Evolutionary conservation across 345 rosid genomes (phyloP), one percentile per base, ranked within the genome.

Genomic region (Aegle marmelos): DNA sequence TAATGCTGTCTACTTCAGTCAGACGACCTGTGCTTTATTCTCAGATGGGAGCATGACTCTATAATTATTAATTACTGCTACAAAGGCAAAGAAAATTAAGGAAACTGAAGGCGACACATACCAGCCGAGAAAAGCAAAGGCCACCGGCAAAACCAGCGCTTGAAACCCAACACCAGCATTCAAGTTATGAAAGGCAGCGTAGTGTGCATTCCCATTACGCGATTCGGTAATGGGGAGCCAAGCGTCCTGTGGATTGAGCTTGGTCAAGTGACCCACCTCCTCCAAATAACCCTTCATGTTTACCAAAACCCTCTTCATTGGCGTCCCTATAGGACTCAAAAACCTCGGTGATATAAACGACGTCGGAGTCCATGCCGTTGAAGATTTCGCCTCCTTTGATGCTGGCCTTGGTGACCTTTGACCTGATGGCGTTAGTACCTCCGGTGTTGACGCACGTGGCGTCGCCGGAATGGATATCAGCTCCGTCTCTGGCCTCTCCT

Each of bases 221-320:
- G 99, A 95, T 83, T 95, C 98, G 0, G 99, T 95, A 68, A 95
- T 95, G 19, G 98, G 99, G 64, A 95, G 97, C 99, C 98, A 95
- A 73, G 99, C 98, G 31, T 95, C 99, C 71, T 95, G 99, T 3
- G 99, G 99, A 79, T 95, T 95, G 10, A 95, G 96, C 88, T 92
- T 95, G 6, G 99, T 95, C 30, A 95, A 86, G 59, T 95, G 99
- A 53, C 99, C 99, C 34, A 95, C 89, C 73, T 95, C 99, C 83
- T 95, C 99, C 33, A 95, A 70, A 80, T 95, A 95, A 0, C 98
- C 90, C 79, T 95, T 95, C 99, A 95, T 95, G 84, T 93, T 95
- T 8, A 91, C 84, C 78, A 95, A 79, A 67, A 91, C 99, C 82
- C 98, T 90, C 91, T 93, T 95, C 99, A 95, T 93, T 7, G 99